These are phyloP conservation scores for Pseudocercospora musae DNA, from an alignment of 2,329 filamentous ascomycete species.

Conservation along the genomic window DNA sequence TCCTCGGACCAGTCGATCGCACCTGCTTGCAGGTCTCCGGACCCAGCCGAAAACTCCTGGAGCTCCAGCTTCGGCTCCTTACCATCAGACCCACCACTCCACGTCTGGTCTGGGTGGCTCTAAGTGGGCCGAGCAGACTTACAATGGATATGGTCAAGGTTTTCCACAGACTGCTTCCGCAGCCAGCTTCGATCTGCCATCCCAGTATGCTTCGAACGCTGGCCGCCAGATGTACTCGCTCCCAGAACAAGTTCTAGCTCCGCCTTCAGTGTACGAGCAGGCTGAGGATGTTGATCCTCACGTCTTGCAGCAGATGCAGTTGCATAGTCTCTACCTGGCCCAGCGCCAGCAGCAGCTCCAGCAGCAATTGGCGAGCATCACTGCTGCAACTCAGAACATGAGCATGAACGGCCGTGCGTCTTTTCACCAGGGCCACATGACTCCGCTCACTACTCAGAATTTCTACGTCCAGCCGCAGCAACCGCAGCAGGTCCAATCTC, in stretches of 20 bases:
- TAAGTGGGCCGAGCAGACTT: conserved; percentile 44
- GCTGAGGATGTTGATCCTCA: conserved; percentile 76
- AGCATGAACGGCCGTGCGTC: conserved; percentile 53
- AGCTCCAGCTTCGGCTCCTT: conserved; percentile 62
- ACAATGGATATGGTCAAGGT: conserved; percentile 43
- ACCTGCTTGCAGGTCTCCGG: conserved; percentile 86
- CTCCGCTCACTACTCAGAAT: conserved; percentile 54
- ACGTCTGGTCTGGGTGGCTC: conserved; percentile 45
- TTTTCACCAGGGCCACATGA: conserved; percentile 38
- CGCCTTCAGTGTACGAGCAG: conserved; percentile 73
- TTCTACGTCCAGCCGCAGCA: conserved; percentile 66
- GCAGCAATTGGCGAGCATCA: conserved; percentile 83
- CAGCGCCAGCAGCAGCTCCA: conserved; percentile 94
- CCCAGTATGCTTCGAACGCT: conserved; percentile 46
- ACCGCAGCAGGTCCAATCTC: conserved; percentile 63
- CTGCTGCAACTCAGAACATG: conserved; percentile 73
- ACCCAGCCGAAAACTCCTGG: conserved; percentile 87
- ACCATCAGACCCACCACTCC: conserved; percentile 53
- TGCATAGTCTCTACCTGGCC: conserved; percentile 86
- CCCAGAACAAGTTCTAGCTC: conserved; percentile 83
- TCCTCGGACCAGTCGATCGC: conserved; percentile 89
- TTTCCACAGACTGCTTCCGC: conserved; percentile 60
- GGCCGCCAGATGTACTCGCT: conserved; percentile 61
- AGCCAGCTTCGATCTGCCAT: conserved; percentile 44
- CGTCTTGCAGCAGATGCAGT: conserved; percentile 82